A percentile compares a stretch with the other conserved stretches of the same genome.
These are phyloP conservation scores for Dipodascopsis uninucleata DNA, from an alignment of 805 yeast genomes.

Conservation along the genomic window DNA sequence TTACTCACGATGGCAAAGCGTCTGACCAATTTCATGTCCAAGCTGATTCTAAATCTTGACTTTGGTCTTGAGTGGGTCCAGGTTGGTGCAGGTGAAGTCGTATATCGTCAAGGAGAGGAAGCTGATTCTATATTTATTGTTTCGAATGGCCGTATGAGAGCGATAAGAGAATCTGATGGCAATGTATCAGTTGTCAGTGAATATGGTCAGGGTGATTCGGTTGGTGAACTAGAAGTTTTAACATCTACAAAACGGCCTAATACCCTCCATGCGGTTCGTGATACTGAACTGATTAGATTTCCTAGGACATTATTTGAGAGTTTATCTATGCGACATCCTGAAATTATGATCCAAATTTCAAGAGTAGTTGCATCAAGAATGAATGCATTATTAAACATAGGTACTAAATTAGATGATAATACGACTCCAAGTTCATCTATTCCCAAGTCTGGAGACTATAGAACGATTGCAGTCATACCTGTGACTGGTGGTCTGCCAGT, in stretches of 20 bases:
- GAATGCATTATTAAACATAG: slow-evolving; percentile 29
- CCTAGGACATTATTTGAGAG: slow-evolving; percentile 87
- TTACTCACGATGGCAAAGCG: slow-evolving; percentile 74
- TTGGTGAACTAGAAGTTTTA: slow-evolving; percentile 92
- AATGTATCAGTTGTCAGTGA: slow-evolving; percentile 54
- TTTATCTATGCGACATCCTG: slow-evolving; percentile 77
- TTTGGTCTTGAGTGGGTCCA: slow-evolving; percentile 96
- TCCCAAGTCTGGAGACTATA: slow-evolving; percentile 43
- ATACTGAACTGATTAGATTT: slow-evolving; percentile 88
- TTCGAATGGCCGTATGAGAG: slow-evolving; percentile 80
- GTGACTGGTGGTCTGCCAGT: slow-evolving; percentile 80
- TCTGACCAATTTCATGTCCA: slow-evolving; percentile 62
- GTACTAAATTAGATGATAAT: slow-evolving; percentile 5
- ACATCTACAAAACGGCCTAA: slow-evolving; percentile 55
- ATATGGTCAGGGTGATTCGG: slow-evolving; percentile 88
- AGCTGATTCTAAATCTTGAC: slow-evolving; percentile 69
- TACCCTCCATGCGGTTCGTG: slow-evolving; percentile 81
- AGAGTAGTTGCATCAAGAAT: slow-evolving; percentile 70
- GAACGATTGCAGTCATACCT: slow-evolving; percentile 83
- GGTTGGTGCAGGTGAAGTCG: slow-evolving; percentile 74
- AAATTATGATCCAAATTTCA: slow-evolving; percentile 85
- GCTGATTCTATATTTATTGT: slow-evolving; percentile 92
- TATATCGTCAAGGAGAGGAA: slow-evolving; percentile 76
- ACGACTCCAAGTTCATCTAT: background rate
- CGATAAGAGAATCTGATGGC: slow-evolving; percentile 39